Evolutionary conservation across 2,329 filamentous ascomycete genomes (phyloP).

Genomic region (Aspergillus sp.): DNA sequence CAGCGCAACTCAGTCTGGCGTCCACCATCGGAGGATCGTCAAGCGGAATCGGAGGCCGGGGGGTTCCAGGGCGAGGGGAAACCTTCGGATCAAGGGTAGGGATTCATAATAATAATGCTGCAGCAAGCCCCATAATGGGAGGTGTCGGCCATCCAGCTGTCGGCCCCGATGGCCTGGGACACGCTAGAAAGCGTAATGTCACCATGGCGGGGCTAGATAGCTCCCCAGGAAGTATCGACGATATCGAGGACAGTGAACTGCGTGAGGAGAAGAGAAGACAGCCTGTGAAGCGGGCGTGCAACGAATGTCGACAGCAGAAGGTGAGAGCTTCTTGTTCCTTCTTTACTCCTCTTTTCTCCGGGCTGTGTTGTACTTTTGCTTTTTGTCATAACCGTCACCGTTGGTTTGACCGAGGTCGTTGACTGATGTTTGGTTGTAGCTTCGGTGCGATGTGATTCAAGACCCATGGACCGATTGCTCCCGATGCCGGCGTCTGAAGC

Average conservation of each 20-base stretch:
- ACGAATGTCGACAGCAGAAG: conserved; percentile 63
- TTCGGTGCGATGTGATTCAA: conserved; percentile 59
- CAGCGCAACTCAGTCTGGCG: conserved; percentile 29
- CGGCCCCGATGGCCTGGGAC: conserved; percentile 21
- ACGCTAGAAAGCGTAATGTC: conserved; percentile 36
- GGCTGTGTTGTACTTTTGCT: neutral
- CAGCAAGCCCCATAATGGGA: conserved; percentile 30
- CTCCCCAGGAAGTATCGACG: conserved; percentile 40
- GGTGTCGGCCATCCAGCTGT: conserved; percentile 24
- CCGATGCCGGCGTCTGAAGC: conserved; percentile 54
- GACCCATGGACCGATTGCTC: conserved; percentile 56
- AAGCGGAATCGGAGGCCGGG: conserved; percentile 30
- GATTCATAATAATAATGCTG: conserved; percentile 31
- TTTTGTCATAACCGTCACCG: too few species aligned
- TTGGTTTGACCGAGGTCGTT: conserved; percentile 1
- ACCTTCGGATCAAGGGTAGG: conserved; percentile 17
- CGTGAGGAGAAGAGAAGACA: conserved; percentile 38
- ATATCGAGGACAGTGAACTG: conserved; percentile 36
- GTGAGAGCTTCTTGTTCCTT: conserved; percentile 30
- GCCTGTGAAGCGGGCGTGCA: conserved; percentile 56
- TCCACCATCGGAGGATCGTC: conserved; percentile 21
- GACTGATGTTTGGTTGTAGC: conserved; percentile 34
- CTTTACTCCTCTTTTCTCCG: too few species aligned
- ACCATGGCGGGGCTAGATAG: conserved; percentile 39
- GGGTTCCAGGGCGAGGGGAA: conserved; percentile 20